Conservation (phyloP, 2,329 filamentous ascomycete genomes). For the Cephalotrichum gorgonifer region DNA sequence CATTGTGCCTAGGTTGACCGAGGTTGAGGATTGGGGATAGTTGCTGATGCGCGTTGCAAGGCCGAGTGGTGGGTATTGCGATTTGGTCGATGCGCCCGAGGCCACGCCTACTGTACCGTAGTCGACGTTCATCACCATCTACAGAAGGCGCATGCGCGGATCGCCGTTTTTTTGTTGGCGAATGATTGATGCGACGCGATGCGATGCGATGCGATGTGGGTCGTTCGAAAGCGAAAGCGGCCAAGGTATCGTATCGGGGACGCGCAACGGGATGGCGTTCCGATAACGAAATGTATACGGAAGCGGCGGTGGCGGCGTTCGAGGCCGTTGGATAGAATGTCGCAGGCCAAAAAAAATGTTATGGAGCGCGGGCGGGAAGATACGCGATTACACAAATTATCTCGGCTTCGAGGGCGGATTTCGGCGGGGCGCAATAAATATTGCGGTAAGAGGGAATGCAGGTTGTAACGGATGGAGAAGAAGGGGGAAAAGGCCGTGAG, state of each 20-base stretch:
- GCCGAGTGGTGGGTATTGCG: conserved; percentile 6
- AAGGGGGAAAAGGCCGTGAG: neutral
- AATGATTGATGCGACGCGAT: neutral
- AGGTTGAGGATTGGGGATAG: neutral
- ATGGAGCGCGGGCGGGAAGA: neutral
- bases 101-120: conserved; percentile 13
- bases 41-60: neutral
- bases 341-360: neutral
- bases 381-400: conserved; percentile 1
- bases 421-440: conserved; percentile 5
- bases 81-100: conserved; percentile 14
- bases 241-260: neutral
- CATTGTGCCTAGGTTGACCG: neutral
- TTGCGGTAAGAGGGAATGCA: conserved; percentile 2
- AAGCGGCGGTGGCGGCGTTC: neutral
- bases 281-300: neutral
- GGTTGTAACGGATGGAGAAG: neutral
- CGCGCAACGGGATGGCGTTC: neutral
- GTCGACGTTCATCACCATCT: conserved; percentile 19
- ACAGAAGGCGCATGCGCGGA: conserved; percentile 16
- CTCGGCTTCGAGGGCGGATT: neutral
- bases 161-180: conserved; percentile 1
- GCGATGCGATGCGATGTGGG: neutral
- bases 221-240: neutral
- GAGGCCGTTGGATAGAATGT: neutral